Evolutionary conservation across 129 eudicot genomes (phyloP).

Genomic region (Kitagawia praeruptora): DNA sequence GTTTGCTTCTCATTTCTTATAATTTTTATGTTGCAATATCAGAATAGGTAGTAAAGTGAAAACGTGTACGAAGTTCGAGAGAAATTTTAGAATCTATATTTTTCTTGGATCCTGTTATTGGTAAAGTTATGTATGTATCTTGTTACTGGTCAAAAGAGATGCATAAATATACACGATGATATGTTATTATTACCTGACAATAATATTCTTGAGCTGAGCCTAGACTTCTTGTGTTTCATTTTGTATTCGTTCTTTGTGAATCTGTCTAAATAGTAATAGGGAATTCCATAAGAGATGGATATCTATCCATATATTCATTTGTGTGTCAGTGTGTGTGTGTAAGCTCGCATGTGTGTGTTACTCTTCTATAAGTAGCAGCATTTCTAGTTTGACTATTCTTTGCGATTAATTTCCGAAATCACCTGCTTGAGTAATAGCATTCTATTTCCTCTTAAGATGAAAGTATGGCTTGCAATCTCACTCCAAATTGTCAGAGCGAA

Average conservation of each 20-base stretch:
- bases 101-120: not conserved
- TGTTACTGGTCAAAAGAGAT: not conserved
- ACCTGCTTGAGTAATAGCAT: not conserved
- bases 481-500: too few species aligned
- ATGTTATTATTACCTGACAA: not conserved
- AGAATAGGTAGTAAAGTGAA: not conserved
- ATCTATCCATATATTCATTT: not conserved
- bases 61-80: not conserved
- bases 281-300: not conserved
- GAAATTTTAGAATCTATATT: not conserved
- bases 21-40: conserved; percentile 2
- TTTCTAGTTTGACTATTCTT: not conserved
- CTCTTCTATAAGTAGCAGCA: not conserved
- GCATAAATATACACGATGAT: not conserved
- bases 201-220: not conserved
- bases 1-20: conserved; percentile 16
- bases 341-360: not conserved
- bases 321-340: too few species aligned
- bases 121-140: not conserved
- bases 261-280: not conserved
- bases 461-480: too few species aligned
- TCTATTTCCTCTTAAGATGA: too few species aligned
- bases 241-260: not conserved
- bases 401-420: not conserved
- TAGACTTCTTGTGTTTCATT: not conserved